These are phyloP conservation scores for Saccharum officinarum DNA, from an alignment of 176 grass and related monocot genomes.

Conservation along the genomic window DNA sequence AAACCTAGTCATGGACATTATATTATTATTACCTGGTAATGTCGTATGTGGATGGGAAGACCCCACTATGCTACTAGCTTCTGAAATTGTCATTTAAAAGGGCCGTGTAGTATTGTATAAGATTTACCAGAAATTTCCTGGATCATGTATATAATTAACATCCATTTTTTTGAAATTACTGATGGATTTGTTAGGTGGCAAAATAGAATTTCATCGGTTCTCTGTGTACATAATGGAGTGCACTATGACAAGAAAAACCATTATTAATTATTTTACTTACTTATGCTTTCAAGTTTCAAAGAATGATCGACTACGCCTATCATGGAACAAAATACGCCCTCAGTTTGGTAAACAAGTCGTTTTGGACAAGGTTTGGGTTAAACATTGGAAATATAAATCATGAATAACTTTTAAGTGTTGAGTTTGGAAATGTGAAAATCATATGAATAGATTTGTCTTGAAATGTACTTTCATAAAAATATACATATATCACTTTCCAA, in stretches of 20 bases:
- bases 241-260: too few relatives aligned
- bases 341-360: too few relatives aligned
- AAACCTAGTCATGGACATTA: conserved; percentile 10
- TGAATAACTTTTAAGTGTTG: too few relatives aligned
- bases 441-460: too few relatives aligned
- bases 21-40: background rate
- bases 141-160: background rate
- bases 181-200: background rate
- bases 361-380: too few relatives aligned
- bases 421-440: too few relatives aligned
- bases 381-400: too few relatives aligned
- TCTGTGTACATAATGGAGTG: background rate
- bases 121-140: background rate
- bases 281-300: background rate
- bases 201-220: background rate
- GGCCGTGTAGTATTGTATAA: too few relatives aligned
- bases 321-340: too few relatives aligned
- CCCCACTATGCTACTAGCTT: background rate
- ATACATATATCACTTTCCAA: too few relatives aligned
- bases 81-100: background rate
- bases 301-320: too few relatives aligned
- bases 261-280: background rate
- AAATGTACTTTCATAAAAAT: too few relatives aligned
- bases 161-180: background rate
- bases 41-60: background rate